Base-by-base conservation (phyloP, 192 early-diverging fungal genomes). In the Coemansia sp. region DNA sequence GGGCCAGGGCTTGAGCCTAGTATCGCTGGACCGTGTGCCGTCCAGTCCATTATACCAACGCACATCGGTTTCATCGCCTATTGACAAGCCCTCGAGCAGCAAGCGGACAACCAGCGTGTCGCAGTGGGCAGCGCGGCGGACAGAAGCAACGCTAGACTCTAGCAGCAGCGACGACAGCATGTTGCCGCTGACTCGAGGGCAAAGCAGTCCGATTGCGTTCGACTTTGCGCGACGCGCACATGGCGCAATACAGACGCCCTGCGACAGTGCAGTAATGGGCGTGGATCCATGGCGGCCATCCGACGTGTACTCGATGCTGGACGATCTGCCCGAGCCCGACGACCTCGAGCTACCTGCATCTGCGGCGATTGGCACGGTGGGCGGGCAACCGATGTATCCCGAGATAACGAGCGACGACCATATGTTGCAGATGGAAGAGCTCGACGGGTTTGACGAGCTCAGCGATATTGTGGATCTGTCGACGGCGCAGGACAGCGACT, bases 341-440 rank as follows among this genome's bases (percentile, higher is more conserved):
- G 66, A 72, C 21, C 56, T 79, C 10, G 48, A 59, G 76, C 66
- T 79, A 3, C 71, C 71, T 21, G 71, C 76, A 11, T 67, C 70
- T 0, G 63, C 75, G 20, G 62, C 52, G 23, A 38, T 8, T 58
- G n/a, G 19, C n/a, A 37, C 11, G 5, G 38, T 21, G 7, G 60
- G 42, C 8, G n/a, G 46, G 5, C 26, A 31, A 26, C 26, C 12
- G 10, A 28, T 28, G 52, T 54, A 28, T 26, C 25, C 52, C 10
- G 52, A 28, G 6, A 25, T n/a, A 14, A 31, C 25, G 2, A 60
- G 46, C 59, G 46, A 46, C 17, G 58, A 40, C 10, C 25, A 62
- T 25, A 49, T 72, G 37, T 48, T 79, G 47, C 76, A 79, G 64
- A 79, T 79, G 76, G 76, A 79, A 60, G 34, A 64, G 5, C 67